Evolutionary conservation across 768 basidiomycete species (phyloP), one percentile per base, ranked within the genome.

Genomic region (Boletus coccyginus): DNA sequence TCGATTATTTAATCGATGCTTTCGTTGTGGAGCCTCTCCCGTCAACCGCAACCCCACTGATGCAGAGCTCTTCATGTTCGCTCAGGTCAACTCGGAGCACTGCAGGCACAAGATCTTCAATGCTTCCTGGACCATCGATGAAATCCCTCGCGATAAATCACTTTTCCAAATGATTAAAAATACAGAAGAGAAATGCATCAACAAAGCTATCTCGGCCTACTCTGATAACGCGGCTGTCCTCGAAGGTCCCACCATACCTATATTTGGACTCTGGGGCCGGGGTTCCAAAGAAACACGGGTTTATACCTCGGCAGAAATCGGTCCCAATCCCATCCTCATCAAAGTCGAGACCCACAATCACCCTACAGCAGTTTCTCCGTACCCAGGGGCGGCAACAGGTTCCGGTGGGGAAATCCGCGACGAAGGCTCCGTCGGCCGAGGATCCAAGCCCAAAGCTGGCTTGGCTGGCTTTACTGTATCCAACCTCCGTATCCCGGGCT

Each of bases 341-440:
- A 99, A 99, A 74, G 97, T 98, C 56, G 97, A 98, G 74, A 99
- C 97, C 3, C 97, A 99, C 73, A 99, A 99, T 69, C 97, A 98
- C 66, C 97, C 97, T 4, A 98, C 96, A 3, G 97, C 96, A 3
- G 94, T 98, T 9, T 98, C 97, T 1, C 97, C 97, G 1, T 98
- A 90, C 70, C 93, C 97, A 3, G 97, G 97, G n/a, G 96, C 97
- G 0, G 95, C 96, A 1, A 98, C 97, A 1, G 97, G 97, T 19
- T 98, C 96, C 1, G 97, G 97, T 9, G 97, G 97, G 11, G 97
- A 99, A 74, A 98, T 98, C 62, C 85, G 97, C 35, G 97, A 99
- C 70, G 97, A 99, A 74, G 97, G 96, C 16, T 89, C 97, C 7
- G 93, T 95, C 40, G 97, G 97, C 6, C 79, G 90, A 44, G 97